Evolutionary conservation across 176 grass and related monocot species (phyloP), one percentile per base, ranked within the genome.

Genomic region (Zoysia japonica): DNA sequence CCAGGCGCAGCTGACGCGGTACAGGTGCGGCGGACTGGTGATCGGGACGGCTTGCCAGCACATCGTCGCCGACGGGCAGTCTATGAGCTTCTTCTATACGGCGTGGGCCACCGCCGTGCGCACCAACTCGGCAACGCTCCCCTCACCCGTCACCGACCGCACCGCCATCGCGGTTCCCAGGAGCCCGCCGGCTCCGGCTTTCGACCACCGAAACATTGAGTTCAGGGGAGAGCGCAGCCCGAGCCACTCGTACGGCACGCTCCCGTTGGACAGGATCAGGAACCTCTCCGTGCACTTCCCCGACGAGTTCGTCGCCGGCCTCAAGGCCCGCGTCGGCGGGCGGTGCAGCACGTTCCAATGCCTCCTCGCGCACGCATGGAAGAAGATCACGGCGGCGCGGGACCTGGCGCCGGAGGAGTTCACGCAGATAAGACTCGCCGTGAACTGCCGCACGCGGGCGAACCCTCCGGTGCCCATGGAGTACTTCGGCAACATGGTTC

Each of bases 401-500:
- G 60, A 40, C 41, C 67, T 89, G 11, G 2, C 54, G 2, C 57
- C 46, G 3, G 19, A 76, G 3, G 67, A 46, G 12, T 9, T 54
- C 50, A 82, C 88, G 38, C 64, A 65, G 50, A 36, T 85, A 0
- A 66, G 83, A 50, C 68, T 89, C 6, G 68, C 88, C 17, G 83
- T 89, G 12, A 78, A 85, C 20, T 84, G 88, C 56, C 47, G 88
- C 40, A 46, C 13, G 5, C 48, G 82, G 9, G 50, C 84, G 11
- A 36, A 5, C 5, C 73, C 78, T 8, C 37, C 75, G 0, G 68
- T 75, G 11, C 73, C 88, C 0, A 19, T 20, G 44, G 83, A 65
- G 28, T 90, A 37, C 69, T 83, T 86, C 62, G 88, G 88, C 6
- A 90, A 86, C 67, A 77, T 82, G 71, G 88, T 90, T 2, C 53